Base-by-base conservation (phyloP, 139 green algal species). In the Asterochloris erici region DNA sequence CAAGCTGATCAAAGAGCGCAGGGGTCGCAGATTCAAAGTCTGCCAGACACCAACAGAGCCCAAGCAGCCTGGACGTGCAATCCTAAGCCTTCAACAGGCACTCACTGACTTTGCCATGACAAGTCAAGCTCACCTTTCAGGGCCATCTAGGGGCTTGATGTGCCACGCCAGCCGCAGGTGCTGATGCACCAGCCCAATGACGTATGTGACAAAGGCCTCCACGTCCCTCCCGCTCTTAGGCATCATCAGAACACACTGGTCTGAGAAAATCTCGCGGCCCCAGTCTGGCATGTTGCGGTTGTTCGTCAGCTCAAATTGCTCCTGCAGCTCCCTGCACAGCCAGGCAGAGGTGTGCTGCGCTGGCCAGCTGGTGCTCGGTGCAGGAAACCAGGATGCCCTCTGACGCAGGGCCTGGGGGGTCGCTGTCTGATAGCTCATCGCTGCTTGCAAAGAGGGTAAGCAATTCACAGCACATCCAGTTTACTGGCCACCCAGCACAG, bases 201-300 rank as follows among this genome's bases (percentile, higher is more conserved):
- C 60, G 60, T 94, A 94, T 76, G 93, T 93, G 62, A 93, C 79
- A 77, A 94, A 95, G n/a, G 61, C 77, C 10, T 68, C 87, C 63
- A 95, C 69, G 23, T 92, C 88, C 38, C 89, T 71, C 15, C 28
- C 17, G 27, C 23, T 66, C 11, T 81, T 47, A 0, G 94, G 94
- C 26, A 83, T 73, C 70, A 96, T 87, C 79, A 90, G 88, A 24
- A 96, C 78, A 81, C 91, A 95, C 76, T 88, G 63, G n/a, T 88
- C 85, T 0, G 88, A 94, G 85, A 97, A 95, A 78, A 95, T 96
- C 61, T 85, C 78, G 9, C 74, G 74, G 54, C 93, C 94, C 94
- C 94, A 97, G 14, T 94, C 88, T 0, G 94, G 94, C 10, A 94
- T 89, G 26, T 11, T 69, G 63, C 93, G 91, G 73, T 88, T 85